Base-by-base conservation (phyloP, 208 protist species). In the Histomonas meleagridis region DNA sequence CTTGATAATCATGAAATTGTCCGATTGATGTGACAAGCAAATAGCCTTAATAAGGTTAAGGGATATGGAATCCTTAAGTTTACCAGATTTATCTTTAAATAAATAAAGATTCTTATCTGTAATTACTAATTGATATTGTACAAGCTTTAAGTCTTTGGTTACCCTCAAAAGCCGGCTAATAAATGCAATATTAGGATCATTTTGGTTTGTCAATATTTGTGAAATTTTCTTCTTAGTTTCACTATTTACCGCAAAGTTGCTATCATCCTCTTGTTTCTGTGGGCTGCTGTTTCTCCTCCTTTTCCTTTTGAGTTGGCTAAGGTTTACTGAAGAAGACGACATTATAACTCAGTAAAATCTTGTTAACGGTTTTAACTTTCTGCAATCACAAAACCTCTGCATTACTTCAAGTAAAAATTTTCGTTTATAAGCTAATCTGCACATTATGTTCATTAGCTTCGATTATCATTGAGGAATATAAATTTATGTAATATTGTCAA, bases 1-100 rank as follows among this genome's bases (percentile, higher is more conserved):
- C n/a, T 65, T 65, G n/a, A 81, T 81, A 23, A 81, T 35, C 35
- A 81, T 81, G 70, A 81, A 81, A 81, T 81, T 81, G n/a, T 81
- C 70, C 23, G 70, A 51, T 81, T 81, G 70, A 51, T 81, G 70
- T 9, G 70, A 81, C 21, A 81, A 35, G 21, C 70, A 81, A n/a
- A 81, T 43, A 7, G 26, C 12, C 5, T 81, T 43, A 23, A 81
- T 81, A 23, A 51, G 48, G 10, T 81, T 32, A 12, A 48, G 10
- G 23, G 43, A 81, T n/a, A 1, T 23, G 12, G 26, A 46, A 7
- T 81, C 35, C 40, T 81, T 81, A 5, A 81, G 28, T 46, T 81
- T 81, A 32, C n/a, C 70, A 21, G 70, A 81, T 51, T 81, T 32
- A 5, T 81, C 70, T 51, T 81, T 81, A 28, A 81, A 81, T 81